Percentiles rank a stretch among this genome's conserved stretches.
phyloP scores from a whole-genome alignment of 805 yeast species.

The Yarrowia sp. region DNA sequence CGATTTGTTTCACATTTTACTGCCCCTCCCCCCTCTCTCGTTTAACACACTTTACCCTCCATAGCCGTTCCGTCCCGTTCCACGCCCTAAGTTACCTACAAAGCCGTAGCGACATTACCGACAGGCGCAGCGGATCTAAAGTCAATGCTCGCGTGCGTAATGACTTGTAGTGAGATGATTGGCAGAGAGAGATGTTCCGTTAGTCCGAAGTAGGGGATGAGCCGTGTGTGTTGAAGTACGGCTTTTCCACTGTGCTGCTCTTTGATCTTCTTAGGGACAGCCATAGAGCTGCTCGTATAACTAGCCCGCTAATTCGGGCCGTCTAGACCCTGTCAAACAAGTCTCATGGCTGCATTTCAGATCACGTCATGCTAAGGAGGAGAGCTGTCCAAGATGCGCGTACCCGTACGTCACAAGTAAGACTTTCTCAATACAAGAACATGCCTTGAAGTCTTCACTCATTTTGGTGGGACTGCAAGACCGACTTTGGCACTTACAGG shows the following conservation, averaged over 20 bases:
- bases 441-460: too few relatives aligned
- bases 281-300: too few relatives aligned
- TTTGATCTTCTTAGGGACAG: too few relatives aligned
- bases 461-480: too few relatives aligned
- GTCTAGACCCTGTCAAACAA: constrained; percentile 1
- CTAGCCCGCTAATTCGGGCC: too few relatives aligned
- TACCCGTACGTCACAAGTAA: too few relatives aligned
- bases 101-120: not conserved
- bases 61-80: constrained; percentile 5
- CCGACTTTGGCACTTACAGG: too few relatives aligned
- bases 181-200: not conserved
- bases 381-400: too few relatives aligned
- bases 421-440: too few relatives aligned
- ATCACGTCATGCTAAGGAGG: not conserved
- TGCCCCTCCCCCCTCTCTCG: too few relatives aligned
- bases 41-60: not conserved
- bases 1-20: not conserved
- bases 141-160: not conserved
- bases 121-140: not conserved
- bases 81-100: not conserved
- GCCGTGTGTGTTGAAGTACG: too few relatives aligned
- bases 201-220: not conserved
- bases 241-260: too few relatives aligned
- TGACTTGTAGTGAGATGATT: not conserved
- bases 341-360: constrained; percentile 5